Base-by-base conservation (phyloP, 805 yeast genomes). In the Saccharomycopsis capsularis region DNA sequence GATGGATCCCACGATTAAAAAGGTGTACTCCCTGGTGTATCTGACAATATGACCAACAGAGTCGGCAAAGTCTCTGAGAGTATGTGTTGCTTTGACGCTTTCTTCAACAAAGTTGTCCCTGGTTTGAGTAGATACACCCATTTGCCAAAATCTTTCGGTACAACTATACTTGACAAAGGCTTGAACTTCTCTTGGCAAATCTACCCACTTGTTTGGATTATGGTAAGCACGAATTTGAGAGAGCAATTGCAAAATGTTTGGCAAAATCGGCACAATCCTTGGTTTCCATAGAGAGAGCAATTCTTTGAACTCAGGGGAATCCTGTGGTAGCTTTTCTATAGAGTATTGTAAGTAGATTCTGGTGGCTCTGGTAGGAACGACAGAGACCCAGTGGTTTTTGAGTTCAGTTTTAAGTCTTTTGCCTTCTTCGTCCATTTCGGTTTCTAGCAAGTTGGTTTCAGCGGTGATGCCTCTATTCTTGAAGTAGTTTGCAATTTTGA, bases 121-220 rank as follows among this genome's bases (percentile, higher is more conserved):
- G 2, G 95, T 81, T 65, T 93, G 95, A 50, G 86, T 85, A 1
- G 96, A 86, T 21, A 95, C 95, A 16, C 99, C 99, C 53, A 89
- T 95, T 61, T 95, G 98, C 99, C 99, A 93, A 63, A 93, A 93
- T 59, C 98, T 73, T 68, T 93, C 99, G 62, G 82, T 80, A 44
- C 95, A 84, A 52, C 95, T 83, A 58, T 87, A 83, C 55, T 78
- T 76, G n/a, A 91, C 96, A 69, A 95, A 91, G 1, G 91, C 74
- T 63, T 87, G 96, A 1, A 93, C 98, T 49, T 88, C 95, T 2
- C 75, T 75, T 0, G 99, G 98, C 43, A 93, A 70, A 36, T 79
- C 85, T 13, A 70, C 71, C 98, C 99, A 91, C 63, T 91, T 91
- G 11, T 73, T 83, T 0, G 98, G 96, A 59, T 93, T 86, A 63